phyloP scores from a whole-genome alignment of 768 basidiomycete genomes.

The Collybia sordida region DNA sequence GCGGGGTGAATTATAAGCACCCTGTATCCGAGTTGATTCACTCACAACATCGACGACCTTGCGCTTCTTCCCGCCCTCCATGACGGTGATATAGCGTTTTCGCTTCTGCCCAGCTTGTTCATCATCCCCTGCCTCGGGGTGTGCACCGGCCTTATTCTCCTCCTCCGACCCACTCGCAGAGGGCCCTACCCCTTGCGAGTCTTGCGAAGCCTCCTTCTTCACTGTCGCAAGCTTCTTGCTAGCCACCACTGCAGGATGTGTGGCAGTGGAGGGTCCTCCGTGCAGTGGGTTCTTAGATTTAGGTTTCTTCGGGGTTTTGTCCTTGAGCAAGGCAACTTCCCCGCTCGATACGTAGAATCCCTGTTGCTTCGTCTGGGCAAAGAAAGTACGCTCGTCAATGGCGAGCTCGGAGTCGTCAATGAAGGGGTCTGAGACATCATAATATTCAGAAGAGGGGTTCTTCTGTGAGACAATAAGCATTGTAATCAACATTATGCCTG shows the following conservation, averaged over 20 bases:
- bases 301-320: slow-evolving; percentile 75
- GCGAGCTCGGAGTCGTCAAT: slow-evolving; percentile 96
- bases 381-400: slow-evolving; percentile 87
- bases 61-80: slow-evolving; percentile 67
- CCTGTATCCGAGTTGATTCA: slow-evolving; percentile 3
- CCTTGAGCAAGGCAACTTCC: slow-evolving; percentile 82
- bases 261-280: slow-evolving; percentile 10
- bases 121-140: slow-evolving; percentile 17
- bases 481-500: not conserved
- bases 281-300: slow-evolving; percentile 56
- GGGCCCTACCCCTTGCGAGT: not conserved
- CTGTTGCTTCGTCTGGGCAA: slow-evolving; percentile 88
- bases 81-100: slow-evolving; percentile 51
- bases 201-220: not conserved
- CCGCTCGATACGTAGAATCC: slow-evolving; percentile 93
- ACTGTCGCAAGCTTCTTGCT: not conserved
- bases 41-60: slow-evolving; percentile 67
- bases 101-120: slow-evolving; percentile 48
- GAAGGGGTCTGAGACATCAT: slow-evolving; percentile 91
- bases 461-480: slow-evolving; percentile 39
- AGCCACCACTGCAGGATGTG: not conserved
- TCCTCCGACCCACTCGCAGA: not conserved
- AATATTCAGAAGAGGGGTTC: slow-evolving; percentile 67
- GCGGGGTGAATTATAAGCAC: not conserved
- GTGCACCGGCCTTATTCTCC: slow-evolving; percentile 7